A percentile compares a stretch with the other conserved stretches of the same genome.
Evolutionary conservation across 139 green algal species (phyloP).

Genomic region (Chlorella ohadii): DNA sequence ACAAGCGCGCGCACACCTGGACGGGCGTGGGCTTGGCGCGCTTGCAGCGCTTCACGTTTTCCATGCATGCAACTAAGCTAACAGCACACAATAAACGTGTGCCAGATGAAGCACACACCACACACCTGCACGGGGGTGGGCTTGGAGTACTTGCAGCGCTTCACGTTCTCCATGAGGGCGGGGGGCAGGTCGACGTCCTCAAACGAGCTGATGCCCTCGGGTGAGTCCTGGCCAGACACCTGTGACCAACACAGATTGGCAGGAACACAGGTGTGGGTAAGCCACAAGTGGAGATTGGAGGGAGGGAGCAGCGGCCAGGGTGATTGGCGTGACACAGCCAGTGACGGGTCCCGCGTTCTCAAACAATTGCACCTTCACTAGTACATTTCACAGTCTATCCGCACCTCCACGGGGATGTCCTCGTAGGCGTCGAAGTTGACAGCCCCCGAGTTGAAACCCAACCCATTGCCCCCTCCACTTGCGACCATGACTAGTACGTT

Average conservation of each 20-base stretch:
- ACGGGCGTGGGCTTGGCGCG: conserved; percentile 98
- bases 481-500: no score
- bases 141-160: conserved; percentile 97
- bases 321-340: no score
- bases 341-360: no score
- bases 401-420: conserved; percentile 95
- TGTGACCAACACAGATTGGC: conserved; percentile 41
- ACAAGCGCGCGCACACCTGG: conserved; percentile 55
- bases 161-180: conserved; percentile 88
- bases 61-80: no score
- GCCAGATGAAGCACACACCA: no score
- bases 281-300: no score
- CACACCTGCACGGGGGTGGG: conserved; percentile 94
- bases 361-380: no score
- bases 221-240: conserved; percentile 86
- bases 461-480: no score
- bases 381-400: not conserved
- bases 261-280: no score
- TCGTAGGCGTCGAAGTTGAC: conserved; percentile 99
- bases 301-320: no score
- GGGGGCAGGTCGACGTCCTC: conserved; percentile 84
- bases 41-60: conserved; percentile 96
- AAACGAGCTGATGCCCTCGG: conserved; percentile 86
- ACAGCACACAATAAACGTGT: no score
- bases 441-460: no score